Percentiles rank a stretch among this genome's conserved stretches.
Evolutionary conservation across 1,139 yeast genomes (phyloP).

Genomic region (Arxiozyma slooffiae): DNA sequence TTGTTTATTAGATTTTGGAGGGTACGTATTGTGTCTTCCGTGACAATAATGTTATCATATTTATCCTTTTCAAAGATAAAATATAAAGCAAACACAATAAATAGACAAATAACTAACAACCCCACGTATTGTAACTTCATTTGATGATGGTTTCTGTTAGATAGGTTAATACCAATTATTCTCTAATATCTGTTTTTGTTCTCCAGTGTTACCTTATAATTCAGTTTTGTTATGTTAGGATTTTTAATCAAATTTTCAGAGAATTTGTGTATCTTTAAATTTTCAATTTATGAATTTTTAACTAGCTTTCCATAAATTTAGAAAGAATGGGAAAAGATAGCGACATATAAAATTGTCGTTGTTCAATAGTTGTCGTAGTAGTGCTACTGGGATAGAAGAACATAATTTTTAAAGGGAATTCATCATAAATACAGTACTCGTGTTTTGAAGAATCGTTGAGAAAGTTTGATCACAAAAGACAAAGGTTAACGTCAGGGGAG

Average conservation of each 20-base stretch:
- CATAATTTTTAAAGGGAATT: too few species aligned
- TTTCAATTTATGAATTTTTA: not conserved
- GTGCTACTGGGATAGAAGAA: not conserved
- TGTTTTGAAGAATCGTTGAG: not conserved
- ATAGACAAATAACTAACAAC: not conserved
- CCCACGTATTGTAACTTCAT: slow-evolving; percentile 2
- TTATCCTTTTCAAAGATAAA: slow-evolving; percentile 3
- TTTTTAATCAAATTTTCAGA: not conserved
- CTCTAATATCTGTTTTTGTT: not conserved
- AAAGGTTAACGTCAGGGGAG: not conserved
- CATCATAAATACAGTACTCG: not conserved
- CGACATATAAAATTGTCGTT: too few species aligned
- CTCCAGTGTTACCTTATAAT: not conserved
- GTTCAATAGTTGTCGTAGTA: not conserved
- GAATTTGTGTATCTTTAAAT: not conserved
- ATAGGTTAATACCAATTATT: too few species aligned
- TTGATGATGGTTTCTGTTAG: not conserved
- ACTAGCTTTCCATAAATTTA: too few species aligned
- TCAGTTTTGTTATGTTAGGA: not conserved
- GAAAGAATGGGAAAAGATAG: not conserved
- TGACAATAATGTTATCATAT: slow-evolving; percentile 27
- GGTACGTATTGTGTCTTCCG: slow-evolving; percentile 44
- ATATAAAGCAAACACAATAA: not conserved
- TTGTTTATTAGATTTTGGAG: slow-evolving; percentile 56
- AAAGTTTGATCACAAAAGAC: not conserved